Base-by-base conservation (phyloP, 305 asterid species). In the Fraxinus velutina region DNA sequence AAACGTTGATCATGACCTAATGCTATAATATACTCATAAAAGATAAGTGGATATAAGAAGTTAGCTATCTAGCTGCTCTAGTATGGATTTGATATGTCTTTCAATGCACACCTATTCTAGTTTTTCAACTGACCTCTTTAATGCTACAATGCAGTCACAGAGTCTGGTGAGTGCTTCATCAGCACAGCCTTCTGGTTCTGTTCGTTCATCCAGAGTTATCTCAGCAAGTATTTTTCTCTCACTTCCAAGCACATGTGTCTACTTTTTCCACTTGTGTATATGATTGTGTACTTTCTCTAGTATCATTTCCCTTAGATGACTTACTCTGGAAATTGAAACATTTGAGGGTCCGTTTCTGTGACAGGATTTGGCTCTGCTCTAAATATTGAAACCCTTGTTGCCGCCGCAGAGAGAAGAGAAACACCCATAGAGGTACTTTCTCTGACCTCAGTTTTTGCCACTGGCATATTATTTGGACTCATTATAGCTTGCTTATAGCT, bases 381-480 rank as follows among this genome's bases (percentile, higher is more conserved):
- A 82, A 97, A 97, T 86, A 97, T 97, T 81, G 99, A 94, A 86
- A 97, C 99, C 62, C 97, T 97, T 81, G 94, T 97, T 86, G 98
- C 98, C 34, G 99, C 99, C 1, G 99, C 99, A 50, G 99, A 97
- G 88, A 94, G 97, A 87, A 92, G 97, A 84, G 97, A 91, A 81
- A 92, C 95, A 74, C 98, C 98, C 32, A 89, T 94, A 81, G 98
- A 97, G 98, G 99, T 97, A 87, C 77, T 75, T 84, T 76, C 62
- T 87, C 80, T 70, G 42, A 1, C 12, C 24, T 79, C 68, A 32
- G 79, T 57, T 73, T 75, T 78, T 72, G 62, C 78, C 68, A 80
- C 42, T 15, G 62, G 73, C 30, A 6, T 60, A 50, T 82, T 82
- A 78, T 77, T 68, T 62, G 52, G 44, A 73, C 76, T 52, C 73